phyloP scores from a whole-genome alignment of 2,329 filamentous ascomycete species.

The Aaosphaeria arxii region DNA sequence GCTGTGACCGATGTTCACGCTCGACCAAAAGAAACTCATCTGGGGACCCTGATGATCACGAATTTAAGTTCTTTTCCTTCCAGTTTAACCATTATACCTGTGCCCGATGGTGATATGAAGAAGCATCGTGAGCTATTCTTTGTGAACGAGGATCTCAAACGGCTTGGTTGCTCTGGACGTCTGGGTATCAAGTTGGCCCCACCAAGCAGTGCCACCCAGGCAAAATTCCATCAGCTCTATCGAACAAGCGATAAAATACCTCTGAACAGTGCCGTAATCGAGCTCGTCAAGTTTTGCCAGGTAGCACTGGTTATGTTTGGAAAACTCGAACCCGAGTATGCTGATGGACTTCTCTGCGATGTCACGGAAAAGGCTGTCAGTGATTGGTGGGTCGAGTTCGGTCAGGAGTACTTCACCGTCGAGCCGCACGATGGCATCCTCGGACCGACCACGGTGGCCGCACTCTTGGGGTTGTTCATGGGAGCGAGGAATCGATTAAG shows the following conservation, averaged over 20 bases:
- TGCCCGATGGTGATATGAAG: slow-evolving; percentile 81
- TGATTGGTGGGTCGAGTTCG: slow-evolving; percentile 96
- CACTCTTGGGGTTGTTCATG: slow-evolving; percentile 81
- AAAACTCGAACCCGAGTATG: slow-evolving; percentile 82
- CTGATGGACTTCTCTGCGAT: slow-evolving; percentile 90
- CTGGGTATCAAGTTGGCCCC: slow-evolving; percentile 77
- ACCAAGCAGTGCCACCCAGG: slow-evolving; percentile 76
- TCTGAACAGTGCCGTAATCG: slow-evolving; percentile 74
- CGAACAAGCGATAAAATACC: slow-evolving; percentile 79
- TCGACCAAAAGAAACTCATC: slow-evolving; percentile 72
- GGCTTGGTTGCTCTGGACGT: slow-evolving; percentile 85
- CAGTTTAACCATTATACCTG: slow-evolving; percentile 83
- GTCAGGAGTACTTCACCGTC: slow-evolving; percentile 85
- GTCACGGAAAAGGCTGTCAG: slow-evolving; percentile 84
- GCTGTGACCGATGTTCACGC: slow-evolving; percentile 84
- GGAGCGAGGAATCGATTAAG: slow-evolving; percentile 87
- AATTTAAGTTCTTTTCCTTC: slow-evolving; percentile 92
- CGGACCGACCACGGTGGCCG: slow-evolving; percentile 87
- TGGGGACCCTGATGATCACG: slow-evolving; percentile 89
- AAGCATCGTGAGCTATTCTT: slow-evolving; percentile 82
- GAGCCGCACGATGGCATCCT: slow-evolving; percentile 92
- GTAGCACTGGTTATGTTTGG: slow-evolving; percentile 84
- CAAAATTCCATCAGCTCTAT: slow-evolving; percentile 91
- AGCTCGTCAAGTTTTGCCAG: slow-evolving; percentile 89
- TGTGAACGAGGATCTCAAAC: slow-evolving; percentile 91